Percentiles rank a stretch among this genome's conserved stretches.
phyloP scores from a whole-genome alignment of 257 asterid species.

The Nicotiana obtusifolia region DNA sequence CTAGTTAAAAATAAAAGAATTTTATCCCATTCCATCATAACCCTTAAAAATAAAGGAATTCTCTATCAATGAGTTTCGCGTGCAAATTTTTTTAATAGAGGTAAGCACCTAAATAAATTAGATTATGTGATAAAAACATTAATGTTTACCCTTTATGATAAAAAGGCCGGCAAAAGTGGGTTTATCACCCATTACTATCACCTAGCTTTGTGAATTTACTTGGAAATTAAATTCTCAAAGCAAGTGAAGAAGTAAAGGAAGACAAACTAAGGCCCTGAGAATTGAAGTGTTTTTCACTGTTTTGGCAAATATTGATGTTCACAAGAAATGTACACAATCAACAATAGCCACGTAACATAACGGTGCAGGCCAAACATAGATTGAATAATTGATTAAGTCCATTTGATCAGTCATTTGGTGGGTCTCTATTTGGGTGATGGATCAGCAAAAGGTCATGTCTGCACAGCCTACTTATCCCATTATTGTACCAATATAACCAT shows the following conservation, averaged over 20 bases:
- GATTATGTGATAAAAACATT: too few species aligned
- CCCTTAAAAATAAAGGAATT: too few species aligned
- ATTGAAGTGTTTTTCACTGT: neutral
- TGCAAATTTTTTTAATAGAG: too few species aligned
- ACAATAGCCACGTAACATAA: neutral
- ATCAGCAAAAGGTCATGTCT: neutral
- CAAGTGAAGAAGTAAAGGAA: neutral
- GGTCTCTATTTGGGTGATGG: slow-evolving; percentile 20
- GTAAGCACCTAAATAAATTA: too few species aligned
- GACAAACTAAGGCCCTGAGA: neutral
- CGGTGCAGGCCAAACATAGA: neutral
- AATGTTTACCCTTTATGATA: too few species aligned
- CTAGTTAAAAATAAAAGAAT: too few species aligned
- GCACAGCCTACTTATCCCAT: neutral
- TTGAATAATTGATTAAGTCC: slow-evolving; percentile 11
- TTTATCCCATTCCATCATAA: too few species aligned
- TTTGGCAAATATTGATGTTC: too few species aligned
- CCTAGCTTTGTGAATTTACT: neutral
- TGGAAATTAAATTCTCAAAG: neutral
- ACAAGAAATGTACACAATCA: neutral
- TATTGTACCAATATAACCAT: neutral
- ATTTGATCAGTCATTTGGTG: slow-evolving; percentile 26
- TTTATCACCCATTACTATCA: neutral
- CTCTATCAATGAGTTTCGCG: too few species aligned
- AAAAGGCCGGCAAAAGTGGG: too few species aligned